Base-by-base conservation (phyloP, 805 yeast species). In the Yamadazyma akitaensis region DNA sequence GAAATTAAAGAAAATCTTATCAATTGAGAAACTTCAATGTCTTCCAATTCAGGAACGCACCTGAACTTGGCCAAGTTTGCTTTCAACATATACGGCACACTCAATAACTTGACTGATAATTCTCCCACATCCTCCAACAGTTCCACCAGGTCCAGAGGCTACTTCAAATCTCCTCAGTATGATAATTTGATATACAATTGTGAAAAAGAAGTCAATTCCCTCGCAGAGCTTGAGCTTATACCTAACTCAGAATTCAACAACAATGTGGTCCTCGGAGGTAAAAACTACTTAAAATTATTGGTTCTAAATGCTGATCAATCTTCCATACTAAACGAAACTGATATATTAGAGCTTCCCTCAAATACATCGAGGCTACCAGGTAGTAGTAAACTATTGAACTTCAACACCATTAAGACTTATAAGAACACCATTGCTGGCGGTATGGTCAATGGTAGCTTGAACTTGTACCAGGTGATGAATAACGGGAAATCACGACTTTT, bases 11-110 rank as follows among this genome's bases (percentile, higher is more conserved):
- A 26, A 38, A 33, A 16, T 25, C 25, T 26, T 24, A 38, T 17
- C n/a, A 9, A 13, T 21, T 19, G 17, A 14, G 28, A 24, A 21
- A 24, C 16, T 4, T 17, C 17, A 12, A 44, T 45, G 48, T 45
- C 48, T 5, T 37, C 33, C 21, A 40, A 45, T 28, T 24, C 42
- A 17, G 34, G 35, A n/a, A 18, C 38, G n/a, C 48, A 44, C 26
- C 48, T 44, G 48, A 44, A 44, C 42, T 43, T 79, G 48, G 79
- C 84, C 4, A 68, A 81, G 39, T 73, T 81, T 60, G 84, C 85
- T 0, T 80, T 77, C 65, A 77, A 79, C 53, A 77, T 80, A 32
- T 81, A 81, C 59, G 84, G 84, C 5, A 52, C 64, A 8, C 45
- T 62, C 18, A 56, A 53, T 43, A 50, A 33, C 18, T 45, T 39